Evolutionary conservation across 768 basidiomycete genomes (phyloP), one percentile per base, ranked within the genome.

Genomic region (Candolleomyces aberdarensis): DNA sequence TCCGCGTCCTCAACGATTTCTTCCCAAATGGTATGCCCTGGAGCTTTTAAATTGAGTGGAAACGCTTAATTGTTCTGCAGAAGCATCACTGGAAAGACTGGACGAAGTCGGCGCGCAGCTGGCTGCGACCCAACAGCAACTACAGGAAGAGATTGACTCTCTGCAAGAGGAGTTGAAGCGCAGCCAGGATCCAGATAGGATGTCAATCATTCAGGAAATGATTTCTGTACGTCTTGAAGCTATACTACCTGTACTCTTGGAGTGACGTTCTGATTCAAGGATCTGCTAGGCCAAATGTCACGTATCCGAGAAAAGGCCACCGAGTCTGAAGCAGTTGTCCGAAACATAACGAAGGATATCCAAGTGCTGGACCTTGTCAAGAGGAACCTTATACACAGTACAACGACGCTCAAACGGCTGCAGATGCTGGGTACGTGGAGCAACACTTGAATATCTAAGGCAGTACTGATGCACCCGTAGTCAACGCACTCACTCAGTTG

Each of bases 271-370:
- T 57, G 54, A 59, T 46, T 49, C 11, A 69, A 98, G 96, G 95
- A 97, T 69, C 81, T 98, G 15, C 82, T 98, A 52, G 88, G 90
- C 29, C 96, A 98, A 76, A 96, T 98, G 86, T 95, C 91, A 41
- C 89, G 91, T 59, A 97, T 98, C 65, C 85, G 94, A 48, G 95
- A 98, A 75, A 98, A 98, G 70, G 95, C 96, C 0, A 92, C 94
- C 0, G 97, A 99, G 71, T 95, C 94, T 3, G 97, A 98, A 68
- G 94, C 94, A 1, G 93, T 98, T 52, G 97, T 98, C 26, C 83
- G 91, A 57, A 87, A 93, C 66, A 97, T 98, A 65, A 99, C 97
- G 2, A 90, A 92, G 65, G 97, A 99, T 73, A 98, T 99, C 52
- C 96, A 98, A 71, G 85, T 90, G 5, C 80, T 99, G 36, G 97